phyloP scores from a whole-genome alignment of 129 eudicot genomes.

The Lactuca saligna region DNA sequence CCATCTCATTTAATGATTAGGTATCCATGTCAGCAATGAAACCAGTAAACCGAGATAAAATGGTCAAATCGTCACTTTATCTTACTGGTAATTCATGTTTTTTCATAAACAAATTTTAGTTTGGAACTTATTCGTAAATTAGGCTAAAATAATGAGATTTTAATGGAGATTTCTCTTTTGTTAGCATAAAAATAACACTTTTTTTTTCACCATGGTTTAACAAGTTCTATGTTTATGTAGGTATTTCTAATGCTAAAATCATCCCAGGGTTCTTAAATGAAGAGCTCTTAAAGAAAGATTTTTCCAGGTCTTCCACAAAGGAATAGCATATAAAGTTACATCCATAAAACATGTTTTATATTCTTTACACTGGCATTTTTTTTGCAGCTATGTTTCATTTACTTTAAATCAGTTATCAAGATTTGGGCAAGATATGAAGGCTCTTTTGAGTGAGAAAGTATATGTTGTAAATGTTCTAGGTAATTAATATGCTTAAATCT shows the following conservation, averaged over 20 bases:
- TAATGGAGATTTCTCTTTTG: too few relatives aligned
- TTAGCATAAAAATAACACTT: too few relatives aligned
- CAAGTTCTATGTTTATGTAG: slow-evolving; percentile 12
- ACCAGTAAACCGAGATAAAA: too few relatives aligned
- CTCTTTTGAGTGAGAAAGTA: slow-evolving; percentile 64
- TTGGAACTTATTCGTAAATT: too few relatives aligned
- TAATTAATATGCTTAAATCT: slow-evolving; percentile 20
- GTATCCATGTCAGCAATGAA: too few relatives aligned
- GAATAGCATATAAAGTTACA: background rate
- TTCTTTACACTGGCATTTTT: background rate
- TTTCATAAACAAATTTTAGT: too few relatives aligned
- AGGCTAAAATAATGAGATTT: too few relatives aligned
- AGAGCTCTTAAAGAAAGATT: slow-evolving; percentile 34
- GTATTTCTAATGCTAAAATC: slow-evolving; percentile 25
- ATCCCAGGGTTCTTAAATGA: slow-evolving; percentile 22
- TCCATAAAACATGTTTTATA: slow-evolving; percentile 10
- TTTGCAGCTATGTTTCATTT: slow-evolving; percentile 43
- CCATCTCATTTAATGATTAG: too few relatives aligned
- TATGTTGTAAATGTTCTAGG: slow-evolving; percentile 82
- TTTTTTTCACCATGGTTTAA: slow-evolving; percentile 8
- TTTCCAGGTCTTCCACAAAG: slow-evolving; percentile 34
- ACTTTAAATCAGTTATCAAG: slow-evolving; percentile 34
- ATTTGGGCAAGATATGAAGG: slow-evolving; percentile 63
- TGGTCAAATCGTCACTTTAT: too few relatives aligned
- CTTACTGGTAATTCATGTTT: too few relatives aligned